Evolutionary conservation across 768 basidiomycete species (phyloP), one percentile per base, ranked within the genome.

Genomic region (Pilatotrama ljubarskyi): DNA sequence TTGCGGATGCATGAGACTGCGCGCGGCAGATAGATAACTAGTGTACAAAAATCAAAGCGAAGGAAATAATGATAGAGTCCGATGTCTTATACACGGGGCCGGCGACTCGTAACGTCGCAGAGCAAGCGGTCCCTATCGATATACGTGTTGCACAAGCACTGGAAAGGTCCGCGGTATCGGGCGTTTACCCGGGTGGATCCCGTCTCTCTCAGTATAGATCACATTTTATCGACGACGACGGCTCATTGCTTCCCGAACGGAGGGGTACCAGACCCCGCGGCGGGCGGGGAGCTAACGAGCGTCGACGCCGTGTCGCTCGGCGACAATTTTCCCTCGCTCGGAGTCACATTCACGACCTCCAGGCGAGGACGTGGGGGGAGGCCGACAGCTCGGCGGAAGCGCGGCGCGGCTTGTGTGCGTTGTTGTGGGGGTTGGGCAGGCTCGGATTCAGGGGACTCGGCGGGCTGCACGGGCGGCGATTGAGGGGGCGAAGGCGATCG

Each of bases 331-430:
- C 64, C 64, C 24, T 54, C 47, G 8, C 58, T 54, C 26, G 66
- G 57, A 25, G 44, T 58, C 57, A 61, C 40, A 26, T 51, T 51
- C 56, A 37, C 51, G 20, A 55, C 17, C 41, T 32, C 25, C 20
- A 68, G 55, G 29, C 66, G 66, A 13, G 72, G 73, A 43, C 68
- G 59, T 8, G 68, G 37, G 18, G 73, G 73, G 18, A 74, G 54
- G 15, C 72, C 72, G 9, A 69, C 64, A 14, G 62, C 57, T 13
- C 62, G 55, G 29, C 55, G 50, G 54, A 64, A 61, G 49, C 61
- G 58, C 20, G 61, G 49, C n/a, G 55, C 42, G n/a, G 42, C 35
- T 42, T 49, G 46, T 14, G 43, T n/a, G 15, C 36, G n/a, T 36
- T 20, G 26, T 40, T 9, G 29, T 6, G 40, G 14, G 29, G 32